Base-by-base conservation (phyloP, 2,329 filamentous ascomycete species). In the Alternaria gaisen region DNA sequence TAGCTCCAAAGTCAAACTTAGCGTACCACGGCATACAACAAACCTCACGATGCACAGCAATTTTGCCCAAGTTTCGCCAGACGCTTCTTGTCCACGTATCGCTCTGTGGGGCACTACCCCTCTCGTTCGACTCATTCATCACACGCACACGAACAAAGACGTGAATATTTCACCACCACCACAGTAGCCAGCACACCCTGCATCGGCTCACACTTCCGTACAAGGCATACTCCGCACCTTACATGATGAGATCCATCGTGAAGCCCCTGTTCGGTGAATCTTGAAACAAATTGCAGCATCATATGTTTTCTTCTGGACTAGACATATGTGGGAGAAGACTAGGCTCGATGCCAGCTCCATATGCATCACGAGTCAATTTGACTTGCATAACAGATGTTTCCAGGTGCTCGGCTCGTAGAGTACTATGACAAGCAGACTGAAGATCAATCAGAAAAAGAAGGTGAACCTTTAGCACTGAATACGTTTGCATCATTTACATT, bases 41-140 rank as follows among this genome's bases (percentile, higher is more conserved):
- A 43, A 48, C 16, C 18, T 36, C 30, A 34, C 30, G 30, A 48
- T 36, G 22, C 5, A 48, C 20, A 28, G 30, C 8, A 10, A 34
- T 22, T 12, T 7, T 14, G 18, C 10, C 5, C 10, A 22, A 1
- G 3, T 36, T 10, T 36, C 16, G 32, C 30, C 46, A 48, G 46
- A 20, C 30, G 16, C 46, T 36, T 48, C 46, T n/a, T 24, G 32
- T 50, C 20, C 30, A 36, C 20, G 46, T 50, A 36, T 50, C 32
- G 46, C 46, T 24, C 38, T 22, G 46, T 32, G 46, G 46, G 46
- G 46, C 32, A 36, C 20, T 50, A 36, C 50, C 34, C 34, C 50
- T 43, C 50, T 18, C 34, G 50, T 53, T 53, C 36, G 50, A 53
- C 40, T 42, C 40, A 24, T 42, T 20, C 20, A 16, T 24, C 40